phyloP scores from a whole-genome alignment of 441 rosid species.

The Kokia cookei region DNA sequence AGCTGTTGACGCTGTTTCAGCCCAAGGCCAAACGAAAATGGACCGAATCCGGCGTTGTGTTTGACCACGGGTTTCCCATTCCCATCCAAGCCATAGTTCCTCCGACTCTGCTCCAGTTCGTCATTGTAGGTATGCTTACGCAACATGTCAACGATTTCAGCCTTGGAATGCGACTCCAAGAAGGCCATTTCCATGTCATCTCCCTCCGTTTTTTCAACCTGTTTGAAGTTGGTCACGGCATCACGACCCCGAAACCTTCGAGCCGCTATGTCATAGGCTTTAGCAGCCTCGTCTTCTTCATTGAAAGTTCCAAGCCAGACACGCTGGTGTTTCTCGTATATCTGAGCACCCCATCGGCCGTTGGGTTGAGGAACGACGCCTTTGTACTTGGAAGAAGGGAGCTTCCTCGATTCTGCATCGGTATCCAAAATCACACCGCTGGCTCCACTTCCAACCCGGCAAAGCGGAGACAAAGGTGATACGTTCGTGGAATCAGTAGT shows the following conservation, averaged over 20 bases:
- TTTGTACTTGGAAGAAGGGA: conserved; percentile 86
- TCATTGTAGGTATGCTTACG: conserved; percentile 85
- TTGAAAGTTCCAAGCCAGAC: conserved; percentile 97
- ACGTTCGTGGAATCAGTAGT: conserved; percentile 37
- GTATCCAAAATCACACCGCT: conserved; percentile 56
- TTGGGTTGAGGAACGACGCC: conserved; percentile 97
- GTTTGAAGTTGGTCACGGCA: conserved; percentile 73
- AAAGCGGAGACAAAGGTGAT: conserved; percentile 8
- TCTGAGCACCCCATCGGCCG: conserved; percentile 98
- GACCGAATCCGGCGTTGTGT: background rate
- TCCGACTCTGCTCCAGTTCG: conserved; percentile 72
- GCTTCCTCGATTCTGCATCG: conserved; percentile 79
- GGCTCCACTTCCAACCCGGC: conserved; percentile 65
- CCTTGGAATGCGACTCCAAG: conserved; percentile 70
- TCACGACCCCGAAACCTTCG: conserved; percentile 86
- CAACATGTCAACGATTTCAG: conserved; percentile 93
- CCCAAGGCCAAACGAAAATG: conserved; percentile 10
- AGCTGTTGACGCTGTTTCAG: conserved; percentile 53
- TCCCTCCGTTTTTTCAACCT: conserved; percentile 19
- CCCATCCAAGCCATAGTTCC: conserved; percentile 25
- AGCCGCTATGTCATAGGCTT: conserved; percentile 79
- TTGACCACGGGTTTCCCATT: conserved; percentile 15
- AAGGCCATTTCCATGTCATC: conserved; percentile 49
- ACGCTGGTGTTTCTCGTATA: conserved; percentile 91
- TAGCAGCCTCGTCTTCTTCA: conserved; percentile 82